Evolutionary conservation across 139 green algal genomes (phyloP), one percentile per base, ranked within the genome.

Genomic region (Chlamydomonas sp.): DNA sequence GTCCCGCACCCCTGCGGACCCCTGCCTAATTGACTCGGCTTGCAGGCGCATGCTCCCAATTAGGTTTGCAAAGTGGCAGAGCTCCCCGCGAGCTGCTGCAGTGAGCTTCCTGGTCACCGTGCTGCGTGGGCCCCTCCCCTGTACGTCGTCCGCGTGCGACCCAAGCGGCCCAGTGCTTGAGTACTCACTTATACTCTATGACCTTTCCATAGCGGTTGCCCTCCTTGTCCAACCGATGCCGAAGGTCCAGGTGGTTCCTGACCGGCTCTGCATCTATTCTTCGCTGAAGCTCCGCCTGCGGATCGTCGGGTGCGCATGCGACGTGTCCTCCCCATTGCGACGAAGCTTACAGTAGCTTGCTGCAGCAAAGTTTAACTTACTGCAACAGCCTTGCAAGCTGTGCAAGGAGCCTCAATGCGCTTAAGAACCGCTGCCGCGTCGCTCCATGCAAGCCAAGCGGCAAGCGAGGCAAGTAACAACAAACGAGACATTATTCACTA

Each of bases 181-280:
- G 59, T 2, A 62, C 89, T 87, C 87, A 95, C 95, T 92, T 94
- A 85, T 96, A 98, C 15, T 95, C 91, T 1, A 98, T 96, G 5
- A 97, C 86, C 78, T 97, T 97, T 20, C 96, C 96, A 62, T 96
- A 97, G 57, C 96, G 88, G 63, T 98, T 95, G 8, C 96, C 96
- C 18, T 98, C 80, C 63, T 93, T 92, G 82, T 98, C 95, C 8
- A 98, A 89, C 0, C 96, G 85, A 76, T 98, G 95, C 10, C 96
- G 78, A 89, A 98, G 90, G 89, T 98, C 96, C 18, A 98, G n/a
- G 49, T 96, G 90, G 86, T 97, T 97, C 10, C 95, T 89, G 0
- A 93, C 91, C 15, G 73, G 59, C 85, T 98, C 95, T 17, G 91
- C 91, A 10, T 92, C 81, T 58, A 96, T 77, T 8, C 90, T 79